These are phyloP conservation scores for Pseudogymnoascus sp. DNA, from an alignment of 2,329 filamentous ascomycete genomes.

Conservation along the genomic window DNA sequence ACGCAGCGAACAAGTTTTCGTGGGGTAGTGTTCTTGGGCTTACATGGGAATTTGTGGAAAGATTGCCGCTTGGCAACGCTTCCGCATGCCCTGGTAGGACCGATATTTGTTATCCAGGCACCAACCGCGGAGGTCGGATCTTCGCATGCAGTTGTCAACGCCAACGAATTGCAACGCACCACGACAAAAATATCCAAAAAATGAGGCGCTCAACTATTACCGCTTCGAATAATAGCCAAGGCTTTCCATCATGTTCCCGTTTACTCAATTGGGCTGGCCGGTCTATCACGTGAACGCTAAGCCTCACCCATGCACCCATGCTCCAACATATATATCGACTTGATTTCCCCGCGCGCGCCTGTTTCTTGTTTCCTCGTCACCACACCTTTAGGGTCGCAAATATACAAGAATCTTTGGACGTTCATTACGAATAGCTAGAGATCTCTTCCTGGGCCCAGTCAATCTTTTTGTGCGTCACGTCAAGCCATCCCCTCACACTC, in stretches of 20 bases:
- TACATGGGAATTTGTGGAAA: not conserved
- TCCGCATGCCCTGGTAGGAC: conserved; percentile 1
- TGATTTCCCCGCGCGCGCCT: conserved; percentile 16
- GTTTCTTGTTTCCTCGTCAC: conserved; percentile 23
- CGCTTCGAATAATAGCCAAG: not conserved
- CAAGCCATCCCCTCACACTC: conserved; percentile 24
- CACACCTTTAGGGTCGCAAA: conserved; percentile 32
- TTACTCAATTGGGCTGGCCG: conserved; percentile 4
- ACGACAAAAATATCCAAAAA: conserved; percentile 6
- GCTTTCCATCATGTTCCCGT: not conserved
- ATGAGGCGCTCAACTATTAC: conserved; percentile 6
- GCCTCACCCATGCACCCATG: conserved; percentile 6
- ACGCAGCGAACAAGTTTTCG: not conserved
- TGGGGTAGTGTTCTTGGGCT: not conserved
- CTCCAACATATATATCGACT: conserved; percentile 9
- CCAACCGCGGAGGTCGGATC: conserved; percentile 6
- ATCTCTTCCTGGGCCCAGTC: conserved; percentile 32
- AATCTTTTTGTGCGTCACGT: conserved; percentile 32
- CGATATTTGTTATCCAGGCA: conserved; percentile 5
- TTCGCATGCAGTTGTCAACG: not conserved
- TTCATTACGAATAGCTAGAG: conserved; percentile 29
- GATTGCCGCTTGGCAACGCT: not conserved
- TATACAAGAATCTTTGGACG: conserved; percentile 29
- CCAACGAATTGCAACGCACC: conserved; percentile 7
- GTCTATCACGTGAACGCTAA: conserved; percentile 4